Conservation (phyloP, 331 rosid species). For the Ulmus americana region DNA sequence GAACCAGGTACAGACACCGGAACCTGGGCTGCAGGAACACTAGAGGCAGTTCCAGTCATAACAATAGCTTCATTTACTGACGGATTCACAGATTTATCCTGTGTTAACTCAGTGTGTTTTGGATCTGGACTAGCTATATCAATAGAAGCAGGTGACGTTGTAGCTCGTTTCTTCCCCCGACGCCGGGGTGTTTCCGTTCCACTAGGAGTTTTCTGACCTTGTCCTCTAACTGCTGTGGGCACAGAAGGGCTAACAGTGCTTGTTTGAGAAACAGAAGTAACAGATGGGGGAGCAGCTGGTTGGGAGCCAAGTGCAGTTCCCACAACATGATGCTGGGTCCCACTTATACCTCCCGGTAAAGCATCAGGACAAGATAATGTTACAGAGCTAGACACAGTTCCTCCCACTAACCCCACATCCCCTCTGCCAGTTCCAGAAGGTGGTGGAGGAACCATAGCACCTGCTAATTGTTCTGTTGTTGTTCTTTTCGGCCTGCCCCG, state of each 20-base stretch:
- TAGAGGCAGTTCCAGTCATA: conserved; percentile 31
- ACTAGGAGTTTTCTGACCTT: conserved; percentile 53
- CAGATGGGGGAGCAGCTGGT: conserved; percentile 36
- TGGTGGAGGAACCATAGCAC: conserved; percentile 32
- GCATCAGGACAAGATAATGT: conserved; percentile 40
- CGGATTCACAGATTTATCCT: conserved; percentile 33
- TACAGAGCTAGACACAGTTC: conserved; percentile 31
- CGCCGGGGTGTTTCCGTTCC: conserved; percentile 53
- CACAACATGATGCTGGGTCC: conserved; percentile 28
- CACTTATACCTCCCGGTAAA: conserved; percentile 32
- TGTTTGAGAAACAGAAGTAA: conserved; percentile 35
- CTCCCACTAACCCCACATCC: conserved; percentile 42
- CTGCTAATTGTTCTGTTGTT: conserved; percentile 44
- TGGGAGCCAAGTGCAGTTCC: conserved; percentile 36
- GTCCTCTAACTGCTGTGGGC: conserved; percentile 54
- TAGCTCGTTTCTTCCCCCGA: conserved; percentile 64
- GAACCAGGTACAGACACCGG: conserved; percentile 34
- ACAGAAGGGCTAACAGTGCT: conserved; percentile 31
- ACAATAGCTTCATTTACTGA: conserved; percentile 37
- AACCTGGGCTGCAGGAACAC: conserved; percentile 23
- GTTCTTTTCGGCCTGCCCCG: conserved; percentile 95
- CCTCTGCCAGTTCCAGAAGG: conserved; percentile 43
- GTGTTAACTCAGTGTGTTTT: conserved; percentile 43
- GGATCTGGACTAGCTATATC: conserved; percentile 42
- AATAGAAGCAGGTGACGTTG: conserved; percentile 35